A percentile compares a stretch with the other conserved stretches of the same genome.
Conservation (phyloP, 805 yeast species). For the Nakazawaea wyomingensis region DNA sequence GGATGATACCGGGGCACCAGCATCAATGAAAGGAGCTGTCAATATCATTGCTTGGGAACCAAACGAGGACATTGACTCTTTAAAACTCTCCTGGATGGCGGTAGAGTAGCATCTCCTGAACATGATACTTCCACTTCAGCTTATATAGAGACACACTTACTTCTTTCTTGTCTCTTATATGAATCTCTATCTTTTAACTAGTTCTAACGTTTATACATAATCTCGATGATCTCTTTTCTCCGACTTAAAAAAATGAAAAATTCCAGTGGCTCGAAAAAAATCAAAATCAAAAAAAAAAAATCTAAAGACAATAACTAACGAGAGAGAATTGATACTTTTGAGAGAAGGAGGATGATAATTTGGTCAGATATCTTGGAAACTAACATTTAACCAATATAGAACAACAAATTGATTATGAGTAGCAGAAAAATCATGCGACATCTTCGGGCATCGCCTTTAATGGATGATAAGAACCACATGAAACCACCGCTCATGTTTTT, state of each 20-base stretch:
- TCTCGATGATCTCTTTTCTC: too few species aligned
- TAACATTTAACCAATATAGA: too few species aligned
- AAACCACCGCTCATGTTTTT: constrained; percentile 2
- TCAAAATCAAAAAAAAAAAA: not conserved
- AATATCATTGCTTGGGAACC: constrained; percentile 50
- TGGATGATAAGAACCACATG: constrained; percentile 4
- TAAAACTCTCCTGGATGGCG: constrained; percentile 22
- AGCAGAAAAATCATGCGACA: not conserved
- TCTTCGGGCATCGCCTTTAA: constrained; percentile 1
- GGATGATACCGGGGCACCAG: constrained; percentile 15
- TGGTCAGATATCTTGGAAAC: too few species aligned
- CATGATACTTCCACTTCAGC: constrained; percentile 3
- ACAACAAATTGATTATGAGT: too few species aligned
- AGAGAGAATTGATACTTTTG: too few species aligned
- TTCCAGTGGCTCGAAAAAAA: not conserved
- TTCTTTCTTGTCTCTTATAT: not conserved
- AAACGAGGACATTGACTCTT: constrained; percentile 29
- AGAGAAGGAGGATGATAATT: too few species aligned
- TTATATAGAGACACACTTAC: too few species aligned
- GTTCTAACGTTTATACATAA: too few species aligned
- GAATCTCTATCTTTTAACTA: not conserved
- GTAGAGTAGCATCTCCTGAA: not conserved
- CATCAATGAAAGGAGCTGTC: constrained; percentile 38
- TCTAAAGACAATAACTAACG: too few species aligned
- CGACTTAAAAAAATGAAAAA: not conserved